Evolutionary conservation across 2,329 filamentous ascomycete genomes (phyloP).

Genomic region (Trichoderma sp.): DNA sequence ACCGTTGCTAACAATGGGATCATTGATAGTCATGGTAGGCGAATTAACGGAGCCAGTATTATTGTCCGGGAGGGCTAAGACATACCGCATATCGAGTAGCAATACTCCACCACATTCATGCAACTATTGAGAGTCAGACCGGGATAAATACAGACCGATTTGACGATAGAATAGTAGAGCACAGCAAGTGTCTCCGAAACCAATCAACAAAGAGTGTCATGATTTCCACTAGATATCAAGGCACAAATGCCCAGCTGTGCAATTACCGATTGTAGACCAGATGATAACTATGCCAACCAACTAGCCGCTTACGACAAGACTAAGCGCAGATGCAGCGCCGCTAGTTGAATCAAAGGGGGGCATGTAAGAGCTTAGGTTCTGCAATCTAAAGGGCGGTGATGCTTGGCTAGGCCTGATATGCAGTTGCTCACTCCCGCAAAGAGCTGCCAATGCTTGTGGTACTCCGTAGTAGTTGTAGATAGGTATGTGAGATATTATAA

Average conservation of each 20-base stretch:
- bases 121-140: neutral
- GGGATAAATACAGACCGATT: neutral
- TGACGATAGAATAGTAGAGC: neutral
- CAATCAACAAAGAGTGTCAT: neutral
- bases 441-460: neutral
- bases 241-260: neutral
- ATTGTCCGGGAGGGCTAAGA: neutral
- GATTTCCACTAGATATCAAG: neutral
- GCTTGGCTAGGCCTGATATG: neutral
- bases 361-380: neutral
- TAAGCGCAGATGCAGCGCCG: neutral
- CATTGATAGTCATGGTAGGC: neutral
- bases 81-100: neutral
- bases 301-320: neutral
- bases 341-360: neutral
- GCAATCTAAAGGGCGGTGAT: neutral
- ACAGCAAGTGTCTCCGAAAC: neutral
- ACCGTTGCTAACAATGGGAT: neutral
- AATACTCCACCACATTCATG: neutral
- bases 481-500: neutral
- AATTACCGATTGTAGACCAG: neutral
- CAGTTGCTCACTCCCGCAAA: neutral
- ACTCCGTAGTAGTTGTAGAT: neutral
- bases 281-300: neutral
- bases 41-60: neutral